Evolutionary conservation across 1,284 basidiomycete species (phyloP), one percentile per base, ranked within the genome.

Genomic region (Pseudozyma pruni): DNA sequence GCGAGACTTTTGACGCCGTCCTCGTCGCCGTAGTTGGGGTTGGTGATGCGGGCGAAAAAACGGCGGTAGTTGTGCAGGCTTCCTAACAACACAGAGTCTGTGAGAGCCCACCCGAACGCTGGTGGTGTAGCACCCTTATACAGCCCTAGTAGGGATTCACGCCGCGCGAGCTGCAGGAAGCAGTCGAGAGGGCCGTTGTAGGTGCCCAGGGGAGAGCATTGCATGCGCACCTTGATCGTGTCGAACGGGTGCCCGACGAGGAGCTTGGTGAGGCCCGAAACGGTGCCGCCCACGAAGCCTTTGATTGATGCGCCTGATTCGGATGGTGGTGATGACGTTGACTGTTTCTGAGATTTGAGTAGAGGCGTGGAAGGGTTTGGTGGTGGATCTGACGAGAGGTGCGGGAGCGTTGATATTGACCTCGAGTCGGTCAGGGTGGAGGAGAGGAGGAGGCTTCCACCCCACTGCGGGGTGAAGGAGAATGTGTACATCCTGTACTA

Each of bases 181-280:
- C 89, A 89, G 72, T 91, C 89, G 14, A 90, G 70, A 3, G 90
- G 89, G 22, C 89, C 87, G 22, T 83, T 84, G 80, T 90, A 90
- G 14, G 87, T 88, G 37, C 88, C 89, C n/a, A 86, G 84, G n/a
- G 89, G 87, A 14, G 88, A 86, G 76, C 89, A 90, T 81, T 90
- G 90, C 77, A 91, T 81, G 17, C 90, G 87, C 2, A 89, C 89
- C 81, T 91, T 91, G 75, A 91, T 86, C 14, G 89, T 90, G 77
- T 90, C 89, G 78, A 90, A 76, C 5, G 80, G 75, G 25, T 79
- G 83, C 8, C 84, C 84, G n/a, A 84, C 79, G 6, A 74, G 72
- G 8, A 84, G 72, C 69, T 85, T 85, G 8, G 84, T 84, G 17
- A 83, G 45, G 0, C 84, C 84, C 14, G 77, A 81, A 9, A 77